These are phyloP conservation scores for Backusella westeae DNA, from an alignment of 192 early-diverging fungal species.

Conservation along the genomic window DNA sequence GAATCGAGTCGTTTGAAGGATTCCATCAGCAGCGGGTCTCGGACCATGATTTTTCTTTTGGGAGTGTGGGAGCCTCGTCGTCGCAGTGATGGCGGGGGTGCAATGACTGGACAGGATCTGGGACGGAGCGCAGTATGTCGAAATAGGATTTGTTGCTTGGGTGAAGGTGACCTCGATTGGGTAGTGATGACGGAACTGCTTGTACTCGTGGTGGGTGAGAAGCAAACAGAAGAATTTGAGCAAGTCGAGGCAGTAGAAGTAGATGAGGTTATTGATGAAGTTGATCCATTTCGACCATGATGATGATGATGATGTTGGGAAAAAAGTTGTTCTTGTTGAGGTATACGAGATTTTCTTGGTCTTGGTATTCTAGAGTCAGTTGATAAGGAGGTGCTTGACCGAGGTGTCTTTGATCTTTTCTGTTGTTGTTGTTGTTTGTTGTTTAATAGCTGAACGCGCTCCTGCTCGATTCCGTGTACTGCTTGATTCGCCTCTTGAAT, in stretches of 20 bases:
- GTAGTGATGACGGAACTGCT: background rate
- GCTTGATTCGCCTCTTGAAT: conserved; percentile 36
- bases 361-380: conserved; percentile 11
- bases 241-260: background rate
- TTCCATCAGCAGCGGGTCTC: conserved; percentile 14
- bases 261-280: background rate
- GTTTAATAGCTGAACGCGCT: conserved; percentile 6
- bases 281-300: background rate
- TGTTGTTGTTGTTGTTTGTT: background rate
- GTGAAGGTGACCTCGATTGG: conserved; percentile 12
- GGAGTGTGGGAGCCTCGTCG: background rate
- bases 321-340: background rate
- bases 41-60: background rate
- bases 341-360: conserved; percentile 1
- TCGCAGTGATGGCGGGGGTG: background rate
- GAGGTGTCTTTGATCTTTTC: conserved; percentile 7
- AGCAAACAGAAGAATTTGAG: conserved; percentile 2
- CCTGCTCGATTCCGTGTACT: conserved; percentile 16
- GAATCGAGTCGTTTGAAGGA: conserved; percentile 31
- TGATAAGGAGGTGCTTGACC: background rate
- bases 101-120: background rate
- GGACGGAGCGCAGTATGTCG: background rate
- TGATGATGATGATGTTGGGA: background rate
- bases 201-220: background rate
- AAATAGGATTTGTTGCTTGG: background rate